Conservation (phyloP, 768 basidiomycete species). For the Stropharia rugosoannulata region DNA sequence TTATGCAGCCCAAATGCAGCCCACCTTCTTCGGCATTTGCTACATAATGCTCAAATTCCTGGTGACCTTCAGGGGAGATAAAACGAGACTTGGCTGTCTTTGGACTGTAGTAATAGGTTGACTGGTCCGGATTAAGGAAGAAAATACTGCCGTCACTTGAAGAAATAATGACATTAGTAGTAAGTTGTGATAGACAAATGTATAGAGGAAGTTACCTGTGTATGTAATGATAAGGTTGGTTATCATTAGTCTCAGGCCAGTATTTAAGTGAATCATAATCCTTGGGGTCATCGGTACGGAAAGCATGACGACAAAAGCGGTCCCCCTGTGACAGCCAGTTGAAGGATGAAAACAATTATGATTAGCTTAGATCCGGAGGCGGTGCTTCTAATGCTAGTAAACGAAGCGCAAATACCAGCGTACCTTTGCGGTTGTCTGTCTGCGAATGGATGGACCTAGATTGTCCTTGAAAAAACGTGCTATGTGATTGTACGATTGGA, state of each 20-base stretch:
- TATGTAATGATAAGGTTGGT: background rate
- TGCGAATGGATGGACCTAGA: no score
- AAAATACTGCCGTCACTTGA: slow-evolving; percentile 12
- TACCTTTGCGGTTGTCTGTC: no score
- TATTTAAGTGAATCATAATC: background rate
- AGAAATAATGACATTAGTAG: slow-evolving; percentile 1
- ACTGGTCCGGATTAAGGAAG: slow-evolving; percentile 10
- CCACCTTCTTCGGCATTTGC: no score
- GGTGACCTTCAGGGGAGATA: slow-evolving; percentile 1
- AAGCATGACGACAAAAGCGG: slow-evolving; percentile 4
- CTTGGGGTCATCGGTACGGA: background rate
- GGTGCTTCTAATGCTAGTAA: no score
- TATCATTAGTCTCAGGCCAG: background rate
- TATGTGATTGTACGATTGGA: no score
- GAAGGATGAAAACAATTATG: no score
- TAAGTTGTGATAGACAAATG: background rate
- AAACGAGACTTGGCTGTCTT: slow-evolving; percentile 3
- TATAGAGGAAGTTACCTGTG: no score
- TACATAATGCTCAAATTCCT: background rate
- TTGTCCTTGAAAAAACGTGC: no score
- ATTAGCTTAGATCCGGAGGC: no score
- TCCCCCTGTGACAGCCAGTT: no score
- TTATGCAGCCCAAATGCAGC: no score
- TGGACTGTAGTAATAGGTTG: slow-evolving; percentile 11
- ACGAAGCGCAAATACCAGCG: no score